Base-by-base conservation (phyloP, 805 yeast species). In the Wickerhamiella azymoides region DNA sequence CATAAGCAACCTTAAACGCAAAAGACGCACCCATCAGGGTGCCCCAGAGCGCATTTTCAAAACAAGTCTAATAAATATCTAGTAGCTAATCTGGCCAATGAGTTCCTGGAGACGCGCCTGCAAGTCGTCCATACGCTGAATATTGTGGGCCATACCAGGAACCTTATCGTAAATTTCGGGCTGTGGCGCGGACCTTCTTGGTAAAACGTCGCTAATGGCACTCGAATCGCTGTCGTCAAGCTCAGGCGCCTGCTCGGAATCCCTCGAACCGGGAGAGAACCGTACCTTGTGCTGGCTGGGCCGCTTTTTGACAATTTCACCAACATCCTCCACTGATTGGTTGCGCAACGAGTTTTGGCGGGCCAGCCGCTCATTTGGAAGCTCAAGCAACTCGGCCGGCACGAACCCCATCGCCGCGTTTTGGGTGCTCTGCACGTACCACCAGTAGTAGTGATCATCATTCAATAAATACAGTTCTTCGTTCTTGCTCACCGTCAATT, bases 401-500 rank as follows among this genome's bases (percentile, higher is more conserved):
- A 93, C 93, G 67, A 88, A 92, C 1, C 98, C 98, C 45, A 89
- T 77, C 53, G 77, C 72, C 2, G 79, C 79, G 58, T 78, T 82
- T 39, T 59, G 62, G 36, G 68, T 67, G 49, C 70, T 60, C 55
- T 73, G 62, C 54, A 92, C 89, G 10, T 89, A 68, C 97, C 98
- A 92, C 98, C 98, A 92, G 64, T 92, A 92, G 50, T 84, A 74
- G 63, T 92, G 96, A 41, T 82, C 79, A 58, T 92, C 98, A 58
- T 85, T 86, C 30, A 92, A 65, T 16, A 92, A 65, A 38, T 74
- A 68, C 51, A 93, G 89, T 1, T 93, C 79, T 55, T 85, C 95
- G 57, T 89, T 88, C 52, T 84, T 77, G 17, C 66, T 60, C 10
- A 89, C 70, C 48, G 80, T 77, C 53, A 94, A 81, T 63, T 89